phyloP scores from a whole-genome alignment of 768 basidiomycete genomes.

The Royoungia palumana region DNA sequence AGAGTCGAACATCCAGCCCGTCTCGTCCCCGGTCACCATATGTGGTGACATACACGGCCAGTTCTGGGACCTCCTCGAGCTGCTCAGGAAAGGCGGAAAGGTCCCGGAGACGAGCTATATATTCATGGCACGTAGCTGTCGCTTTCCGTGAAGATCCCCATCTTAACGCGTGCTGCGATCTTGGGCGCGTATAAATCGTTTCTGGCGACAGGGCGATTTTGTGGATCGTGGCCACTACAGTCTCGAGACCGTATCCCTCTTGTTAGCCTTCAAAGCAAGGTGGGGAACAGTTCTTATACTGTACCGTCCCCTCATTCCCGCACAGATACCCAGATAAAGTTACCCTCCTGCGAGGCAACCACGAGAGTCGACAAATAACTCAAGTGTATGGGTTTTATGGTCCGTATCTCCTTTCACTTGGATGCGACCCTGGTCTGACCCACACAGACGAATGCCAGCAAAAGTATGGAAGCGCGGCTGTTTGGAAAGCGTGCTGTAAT shows the following conservation, averaged over 20 bases:
- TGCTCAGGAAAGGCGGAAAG: conserved; percentile 80
- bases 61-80: conserved; percentile 94
- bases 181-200: not conserved
- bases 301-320: conserved; percentile 5
- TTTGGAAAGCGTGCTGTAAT: conserved; percentile 96
- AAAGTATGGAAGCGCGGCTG: conserved; percentile 92
- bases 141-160: conserved; percentile 22
- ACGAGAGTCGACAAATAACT: conserved; percentile 96
- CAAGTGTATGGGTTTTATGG: conserved; percentile 99
- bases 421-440: not conserved
- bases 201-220: conserved; percentile 76
- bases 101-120: conserved; percentile 91
- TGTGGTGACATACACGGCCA: conserved; percentile 98
- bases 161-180: conserved; percentile 17
- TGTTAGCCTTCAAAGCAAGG: conserved; percentile 89
- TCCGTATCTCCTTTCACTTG: conserved; percentile 24
- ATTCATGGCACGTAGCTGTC: conserved; percentile 82
- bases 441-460: conserved; percentile 89
- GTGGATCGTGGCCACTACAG: conserved; percentile 97
- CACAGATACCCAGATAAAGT: conserved; percentile 88
- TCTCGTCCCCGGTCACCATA: conserved; percentile 91
- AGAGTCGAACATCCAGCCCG: conserved; percentile 96
- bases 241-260: conserved; percentile 87
- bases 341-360: conserved; percentile 89
- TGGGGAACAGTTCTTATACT: conserved; percentile 27